A percentile compares a stretch with the other conserved stretches of the same genome.
phyloP scores from a whole-genome alignment of 805 yeast species.

The Yamadazyma kitorensis region DNA sequence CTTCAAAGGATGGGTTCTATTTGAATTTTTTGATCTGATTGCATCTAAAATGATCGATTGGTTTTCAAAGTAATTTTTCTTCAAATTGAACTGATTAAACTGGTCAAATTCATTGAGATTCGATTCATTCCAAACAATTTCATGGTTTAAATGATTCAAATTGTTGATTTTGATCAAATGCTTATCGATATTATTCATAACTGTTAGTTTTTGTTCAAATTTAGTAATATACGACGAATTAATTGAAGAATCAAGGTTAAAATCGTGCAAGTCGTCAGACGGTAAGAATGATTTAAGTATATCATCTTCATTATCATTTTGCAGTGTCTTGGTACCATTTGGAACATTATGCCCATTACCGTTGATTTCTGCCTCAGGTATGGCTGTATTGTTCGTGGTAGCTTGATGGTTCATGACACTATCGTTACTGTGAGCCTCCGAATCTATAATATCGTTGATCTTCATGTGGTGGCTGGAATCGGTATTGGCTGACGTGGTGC shows the following conservation, averaged over 20 bases:
- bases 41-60: background rate
- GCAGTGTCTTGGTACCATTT: background rate
- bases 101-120: no score
- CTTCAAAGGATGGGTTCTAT: no score
- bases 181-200: constrained; percentile 12
- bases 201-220: constrained; percentile 13
- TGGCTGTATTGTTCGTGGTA: background rate
- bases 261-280: no score
- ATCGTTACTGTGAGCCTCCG: no score
- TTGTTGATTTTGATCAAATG: constrained; percentile 9
- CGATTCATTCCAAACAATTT: background rate
- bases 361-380: background rate
- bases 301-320: background rate
- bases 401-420: constrained; percentile 9
- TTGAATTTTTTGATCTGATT: no score
- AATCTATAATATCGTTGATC: no score
- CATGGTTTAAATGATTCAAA: background rate
- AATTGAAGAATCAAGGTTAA: no score
- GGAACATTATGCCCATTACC: constrained; percentile 3
- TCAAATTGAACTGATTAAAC: constrained; percentile 3
- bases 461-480: no score
- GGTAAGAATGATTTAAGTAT: background rate
- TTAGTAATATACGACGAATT: constrained; percentile 5
- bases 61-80: background rate
- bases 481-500: no score